Base-by-base conservation (phyloP, 75 land plant species). In the Pseudotsuga menziesii region DNA sequence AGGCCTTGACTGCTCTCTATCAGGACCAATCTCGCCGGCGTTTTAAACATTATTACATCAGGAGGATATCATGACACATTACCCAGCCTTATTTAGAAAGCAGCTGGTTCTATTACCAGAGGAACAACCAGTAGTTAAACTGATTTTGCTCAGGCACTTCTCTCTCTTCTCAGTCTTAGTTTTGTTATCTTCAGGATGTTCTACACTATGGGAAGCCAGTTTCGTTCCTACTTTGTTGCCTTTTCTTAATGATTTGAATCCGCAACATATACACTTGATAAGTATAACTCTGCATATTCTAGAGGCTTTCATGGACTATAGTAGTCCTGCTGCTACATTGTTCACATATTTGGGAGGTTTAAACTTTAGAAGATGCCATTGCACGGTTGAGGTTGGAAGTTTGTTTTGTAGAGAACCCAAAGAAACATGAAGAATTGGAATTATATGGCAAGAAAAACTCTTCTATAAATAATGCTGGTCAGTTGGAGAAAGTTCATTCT, bases 281-380 rank as follows among this genome's bases (percentile, higher is more conserved):
- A 58, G 35, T 22, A 23, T 54, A 26, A 74, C 39, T 71, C 75
- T 78, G 13, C 80, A 71, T 70, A 72, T 78, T 71, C 56, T 78
- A 11, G 80, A 71, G 44, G 80, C 77, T 32, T 78, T 78, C 25
- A 78, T 78, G 80, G 76, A 78, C 56, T 78, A 71, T 29, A 78
- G 75, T 57, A 78, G 72, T 26, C 61, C 80, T 54, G 86, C 86
- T 39, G 80, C 77, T 32, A 85, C 86, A 14, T 56, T 85, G 64
- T 85, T 85, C 63, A 80, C 84, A 70, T 84, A 85, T 60, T 75
- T 85, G 71, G 86, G 86, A 17, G 86, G 86, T 29, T 77, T n/a
- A n/a, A n/a, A n/a, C n/a, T n/a, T n/a, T 85, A 44, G 86, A 82
- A 78, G 86, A 85, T 66, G 83, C 86, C 3, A 79, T 85, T 20